A percentile compares a stretch with the other conserved stretches of the same genome.
Conservation (phyloP, 169 alveolate genomes). For the Eimeria acervulina region DNA sequence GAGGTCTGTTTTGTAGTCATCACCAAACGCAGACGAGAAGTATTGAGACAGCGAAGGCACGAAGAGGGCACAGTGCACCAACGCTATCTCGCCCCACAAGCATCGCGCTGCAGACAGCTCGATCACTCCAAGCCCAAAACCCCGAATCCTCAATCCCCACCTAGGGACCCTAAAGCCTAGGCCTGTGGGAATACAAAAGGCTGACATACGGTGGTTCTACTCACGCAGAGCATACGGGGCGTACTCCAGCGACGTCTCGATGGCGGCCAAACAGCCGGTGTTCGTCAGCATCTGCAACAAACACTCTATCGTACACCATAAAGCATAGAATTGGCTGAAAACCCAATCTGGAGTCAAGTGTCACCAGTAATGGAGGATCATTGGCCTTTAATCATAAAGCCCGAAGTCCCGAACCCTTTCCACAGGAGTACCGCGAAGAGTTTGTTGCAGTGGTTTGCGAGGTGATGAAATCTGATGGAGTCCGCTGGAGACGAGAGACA, state of each 20-base stretch:
- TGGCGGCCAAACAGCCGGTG: conserved; percentile 86
- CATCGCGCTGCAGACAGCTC: conserved; percentile 66
- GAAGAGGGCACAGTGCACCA: conserved; percentile 72
- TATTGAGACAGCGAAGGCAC: conserved; percentile 69
- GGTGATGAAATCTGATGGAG: conserved; percentile 85
- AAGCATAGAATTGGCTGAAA: neutral
- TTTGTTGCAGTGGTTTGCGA: conserved; percentile 86
- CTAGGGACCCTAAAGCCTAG: neutral
- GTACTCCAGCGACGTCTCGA: conserved; percentile 83
- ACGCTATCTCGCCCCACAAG: conserved; percentile 67
- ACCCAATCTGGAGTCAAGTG: neutral
- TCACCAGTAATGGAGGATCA: neutral
- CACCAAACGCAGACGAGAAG: conserved; percentile 76
- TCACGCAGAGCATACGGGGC: conserved; percentile 84
- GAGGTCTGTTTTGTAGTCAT: conserved; percentile 37
- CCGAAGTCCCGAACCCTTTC: neutral
- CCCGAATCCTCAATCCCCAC: neutral
- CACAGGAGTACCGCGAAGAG: conserved; percentile 79
- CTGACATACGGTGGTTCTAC: neutral
- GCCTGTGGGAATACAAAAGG: neutral
- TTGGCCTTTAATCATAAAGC: neutral
- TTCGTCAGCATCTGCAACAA: conserved; percentile 84
- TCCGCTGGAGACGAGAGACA: conserved; percentile 85
- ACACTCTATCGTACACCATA: neutral
- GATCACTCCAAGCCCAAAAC: neutral